Base-by-base conservation (phyloP, 345 rosid species). In the Capsella bursapastoris region DNA sequence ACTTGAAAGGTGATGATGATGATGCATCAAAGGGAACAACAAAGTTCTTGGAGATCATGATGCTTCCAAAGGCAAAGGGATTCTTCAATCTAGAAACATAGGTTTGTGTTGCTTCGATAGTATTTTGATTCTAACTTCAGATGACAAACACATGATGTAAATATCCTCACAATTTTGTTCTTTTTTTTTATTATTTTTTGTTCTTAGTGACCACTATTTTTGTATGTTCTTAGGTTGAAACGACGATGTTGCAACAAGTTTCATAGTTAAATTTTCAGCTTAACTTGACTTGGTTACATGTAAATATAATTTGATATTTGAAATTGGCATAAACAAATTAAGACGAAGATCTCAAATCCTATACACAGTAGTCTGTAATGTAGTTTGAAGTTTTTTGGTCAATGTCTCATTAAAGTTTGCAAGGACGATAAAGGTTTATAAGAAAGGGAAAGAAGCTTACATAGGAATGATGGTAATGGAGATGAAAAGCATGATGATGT, bases 401-500 rank as follows among this genome's bases (percentile, higher is more conserved):
- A 49, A 49, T 34, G 8, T 29, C 15, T 37, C 15, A 10, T 37
- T 29, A 49, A 62, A 52, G 45, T 56, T 56, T 8, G 48, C 3
- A 53, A 66, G 7, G 53, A 16, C 53, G 25, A 22, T 22, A 66
- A 22, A 12, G 32, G 8, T 12, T 6, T 0, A 45, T 29, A 16
- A 15, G 35, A 62, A 52, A 31, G 25, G 29, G 49, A 22, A 22
- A 22, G 44, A 44, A 56, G 57, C 66, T 57, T 43, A 27, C 2
- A 22, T 22, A 22, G 25, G 44, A 57, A 74, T 74, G 66, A 66
- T 66, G 72, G 57, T 15, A 8, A n/a, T 35, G 47, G 18, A 53
- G 51, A 72, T 51, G 62, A 64, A 60, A 22, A 53, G 43, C 64
- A 65, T 73, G 43, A 65, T 73, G 43, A 73, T 65, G 51, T 45